phyloP scores from a whole-genome alignment of 192 early-diverging fungal genomes.

The Entomortierella parvispora region DNA sequence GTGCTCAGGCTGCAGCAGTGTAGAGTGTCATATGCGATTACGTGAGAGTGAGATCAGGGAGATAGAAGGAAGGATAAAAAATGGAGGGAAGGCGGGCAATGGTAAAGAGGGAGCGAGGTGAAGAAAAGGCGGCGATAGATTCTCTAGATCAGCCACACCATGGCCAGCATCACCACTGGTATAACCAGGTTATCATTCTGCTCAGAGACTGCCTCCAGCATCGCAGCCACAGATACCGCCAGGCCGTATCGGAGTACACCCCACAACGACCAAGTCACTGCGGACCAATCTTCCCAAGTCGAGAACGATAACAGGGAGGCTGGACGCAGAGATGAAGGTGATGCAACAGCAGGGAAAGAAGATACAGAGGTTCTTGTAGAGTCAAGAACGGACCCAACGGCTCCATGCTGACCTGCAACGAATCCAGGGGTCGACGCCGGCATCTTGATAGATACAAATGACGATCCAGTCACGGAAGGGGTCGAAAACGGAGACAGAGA shows the following conservation, averaged over 20 bases:
- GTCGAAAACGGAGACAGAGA: no score
- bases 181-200: constrained; percentile 97
- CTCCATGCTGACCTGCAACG: not conserved
- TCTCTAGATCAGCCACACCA: constrained; percentile 50
- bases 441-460: not conserved
- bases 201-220: constrained; percentile 87
- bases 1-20: no score
- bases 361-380: not conserved
- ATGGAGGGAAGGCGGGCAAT: no score
- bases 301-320: constrained; percentile 28
- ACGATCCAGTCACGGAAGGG: no score
- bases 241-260: constrained; percentile 37
- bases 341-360: not conserved
- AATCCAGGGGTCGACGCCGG: not conserved
- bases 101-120: no score
- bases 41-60: no score
- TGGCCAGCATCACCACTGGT: constrained; percentile 78
- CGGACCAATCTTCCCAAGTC: constrained; percentile 39
- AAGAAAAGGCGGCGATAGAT: no score
- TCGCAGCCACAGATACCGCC: constrained; percentile 55
- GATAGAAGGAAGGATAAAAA: no score
- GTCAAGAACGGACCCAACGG: not conserved
- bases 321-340: constrained; percentile 20
- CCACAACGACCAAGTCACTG: constrained; percentile 34
- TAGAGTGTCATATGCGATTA: no score